These are phyloP conservation scores for Talaromyces sp. DNA, from an alignment of 2,329 filamentous ascomycete genomes.

Conservation along the genomic window DNA sequence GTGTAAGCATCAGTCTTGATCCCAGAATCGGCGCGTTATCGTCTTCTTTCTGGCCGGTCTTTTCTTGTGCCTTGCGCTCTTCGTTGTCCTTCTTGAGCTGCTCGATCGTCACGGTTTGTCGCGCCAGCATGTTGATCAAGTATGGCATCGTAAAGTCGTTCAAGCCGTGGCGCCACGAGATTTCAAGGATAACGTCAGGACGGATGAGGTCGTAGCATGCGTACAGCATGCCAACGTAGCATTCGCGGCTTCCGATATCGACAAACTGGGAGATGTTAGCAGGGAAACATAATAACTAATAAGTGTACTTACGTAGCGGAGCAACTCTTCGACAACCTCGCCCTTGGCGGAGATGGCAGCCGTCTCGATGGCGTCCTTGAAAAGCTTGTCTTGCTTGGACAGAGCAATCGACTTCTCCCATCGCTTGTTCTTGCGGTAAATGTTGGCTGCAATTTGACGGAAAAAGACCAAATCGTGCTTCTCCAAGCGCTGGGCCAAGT, in stretches of 20 bases:
- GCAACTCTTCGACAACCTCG: conserved; percentile 89
- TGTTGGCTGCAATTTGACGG: conserved; percentile 94
- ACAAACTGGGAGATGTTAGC: conserved; percentile 68
- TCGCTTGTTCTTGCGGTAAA: conserved; percentile 99
- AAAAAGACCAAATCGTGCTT: conserved; percentile 99
- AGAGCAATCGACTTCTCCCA: conserved; percentile 99
- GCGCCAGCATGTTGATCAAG: conserved; percentile 96
- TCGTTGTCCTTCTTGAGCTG: conserved; percentile 92
- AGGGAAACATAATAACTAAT: conserved; percentile 5
- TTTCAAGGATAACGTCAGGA: conserved; percentile 85
- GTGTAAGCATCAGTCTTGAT: conserved; percentile 89
- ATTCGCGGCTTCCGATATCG: conserved; percentile 97
- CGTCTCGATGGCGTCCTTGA: conserved; percentile 99
- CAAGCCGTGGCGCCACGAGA: conserved; percentile 93
- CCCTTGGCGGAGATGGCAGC: conserved; percentile 84
- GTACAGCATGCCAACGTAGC: conserved; percentile 99
- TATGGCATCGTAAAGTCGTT: conserved; percentile 99
- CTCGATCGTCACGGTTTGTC: conserved; percentile 83
- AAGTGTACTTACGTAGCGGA: conserved; percentile 79
- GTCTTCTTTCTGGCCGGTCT: conserved; percentile 79
- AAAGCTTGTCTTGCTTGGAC: conserved; percentile 98
- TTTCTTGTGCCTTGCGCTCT: conserved; percentile 69
- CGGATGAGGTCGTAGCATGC: conserved; percentile 96
- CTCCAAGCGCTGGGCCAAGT: conserved; percentile 86
- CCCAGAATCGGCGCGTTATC: conserved; percentile 92